Base-by-base conservation (phyloP, 1,284 basidiomycete species). In the Microbotryum intermedium region DNA sequence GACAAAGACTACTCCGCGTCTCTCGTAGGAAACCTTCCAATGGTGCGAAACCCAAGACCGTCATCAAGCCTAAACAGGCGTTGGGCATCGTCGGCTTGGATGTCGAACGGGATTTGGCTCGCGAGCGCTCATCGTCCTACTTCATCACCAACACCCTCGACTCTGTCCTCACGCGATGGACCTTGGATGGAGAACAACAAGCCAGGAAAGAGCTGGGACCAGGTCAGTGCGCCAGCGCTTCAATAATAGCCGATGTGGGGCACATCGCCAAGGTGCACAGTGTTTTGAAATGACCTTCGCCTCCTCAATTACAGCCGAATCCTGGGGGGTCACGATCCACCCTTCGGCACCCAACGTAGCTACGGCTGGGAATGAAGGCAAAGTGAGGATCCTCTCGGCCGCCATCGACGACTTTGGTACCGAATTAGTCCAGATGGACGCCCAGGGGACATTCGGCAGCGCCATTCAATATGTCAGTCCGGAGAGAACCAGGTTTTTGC, bases 11-110 rank as follows among this genome's bases (percentile, higher is more conserved):
- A 2, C n/a, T 1, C n/a, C n/a, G n/a, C n/a, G n/a, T n/a, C 34
- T 8, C 20, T 0, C 6, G 18, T 30, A 68, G 64, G 64, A 55
- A 65, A 28, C 61, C 66, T 3, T 8, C 48, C 0, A 42, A 34
- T 3, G 51, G 60, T 3, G 42, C 44, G 13, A 26, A 10, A 5
- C 64, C 66, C 20, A 56, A 50, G 0, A 30, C 26, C 28, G 63
- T 64, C 20, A 57, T 68, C 28, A 60, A 58, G 4, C 59, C 64
- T 2, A 48, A 53, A 5, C 55, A 62, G 7, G 55, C 57, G 16
- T 58, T 68, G 51, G 66, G 66, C 16, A 60, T 68, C 58, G 66
- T 68, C 45, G 56, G 58, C 9, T 51, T 68, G 21, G 66, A 66
- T 45, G 48, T 68, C 30, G 64, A 68, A 50, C 61, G 61, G n/a